Conservation (phyloP, 306 rosid species). For the Acacia crassicarpa region DNA sequence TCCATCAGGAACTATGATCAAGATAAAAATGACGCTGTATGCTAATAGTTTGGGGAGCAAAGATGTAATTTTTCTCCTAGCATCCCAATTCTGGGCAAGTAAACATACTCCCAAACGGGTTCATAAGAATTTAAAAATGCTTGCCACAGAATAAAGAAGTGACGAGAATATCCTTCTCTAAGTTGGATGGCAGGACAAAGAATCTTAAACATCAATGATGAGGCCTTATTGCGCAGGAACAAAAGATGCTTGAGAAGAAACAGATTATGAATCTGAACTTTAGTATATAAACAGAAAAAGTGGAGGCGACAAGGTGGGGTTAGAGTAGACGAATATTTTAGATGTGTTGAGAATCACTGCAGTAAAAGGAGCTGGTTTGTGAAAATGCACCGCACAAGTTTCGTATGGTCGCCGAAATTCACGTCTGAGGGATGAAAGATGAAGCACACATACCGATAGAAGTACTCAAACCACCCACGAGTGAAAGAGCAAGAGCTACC, state of each 20-base stretch:
- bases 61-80: not conserved
- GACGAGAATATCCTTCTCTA: slow-evolving; percentile 1
- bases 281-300: not conserved
- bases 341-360: not conserved
- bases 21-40: too few relatives aligned
- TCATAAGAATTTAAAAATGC: not conserved
- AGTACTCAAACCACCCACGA: slow-evolving; percentile 87
- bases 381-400: not conserved
- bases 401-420: not conserved
- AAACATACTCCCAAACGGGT: not conserved
- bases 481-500: slow-evolving; percentile 93
- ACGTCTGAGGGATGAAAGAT: not conserved
- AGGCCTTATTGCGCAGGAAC: not conserved
- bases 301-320: not conserved
- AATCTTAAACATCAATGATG: not conserved
- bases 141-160: not conserved
- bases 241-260: not conserved
- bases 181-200: not conserved
- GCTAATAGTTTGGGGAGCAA: slow-evolving; percentile 3
- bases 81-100: not conserved
- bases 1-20: not conserved
- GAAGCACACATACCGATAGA: slow-evolving; percentile 63
- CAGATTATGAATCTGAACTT: not conserved
- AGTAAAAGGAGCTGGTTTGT: not conserved
- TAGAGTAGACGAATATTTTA: not conserved